Conservation (phyloP, 305 asterid genomes). For the Solanum hybrid region DNA sequence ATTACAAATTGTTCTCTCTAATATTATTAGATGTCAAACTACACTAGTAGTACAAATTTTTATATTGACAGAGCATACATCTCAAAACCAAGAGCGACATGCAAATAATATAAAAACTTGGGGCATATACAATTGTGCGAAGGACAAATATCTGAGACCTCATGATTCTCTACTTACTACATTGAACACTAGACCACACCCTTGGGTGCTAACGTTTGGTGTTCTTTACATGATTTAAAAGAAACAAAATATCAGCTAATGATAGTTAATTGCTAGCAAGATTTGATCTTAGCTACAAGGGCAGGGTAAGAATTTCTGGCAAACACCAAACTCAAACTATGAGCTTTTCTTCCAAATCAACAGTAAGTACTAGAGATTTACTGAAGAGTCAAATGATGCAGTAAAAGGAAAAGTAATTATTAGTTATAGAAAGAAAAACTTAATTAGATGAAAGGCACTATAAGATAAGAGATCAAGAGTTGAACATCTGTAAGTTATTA, state of each 20-base stretch:
- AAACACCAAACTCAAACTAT: not conserved
- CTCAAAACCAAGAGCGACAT: not conserved
- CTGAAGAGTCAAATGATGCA: not conserved
- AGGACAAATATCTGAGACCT: not conserved
- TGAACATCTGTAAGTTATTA: not conserved
- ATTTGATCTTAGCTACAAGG: not conserved
- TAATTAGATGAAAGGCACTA: not conserved
- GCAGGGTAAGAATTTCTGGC: not conserved
- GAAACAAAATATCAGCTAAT: not conserved
- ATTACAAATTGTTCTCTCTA: not conserved
- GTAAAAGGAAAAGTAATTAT: not conserved
- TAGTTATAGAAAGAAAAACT: not conserved
- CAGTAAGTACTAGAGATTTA: not conserved
- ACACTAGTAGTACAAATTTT: not conserved
- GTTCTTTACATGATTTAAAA: not conserved
- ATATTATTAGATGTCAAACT: not conserved
- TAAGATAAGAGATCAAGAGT: not conserved
- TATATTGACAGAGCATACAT: not conserved
- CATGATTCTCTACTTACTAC: no score
- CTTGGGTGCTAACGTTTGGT: no score
- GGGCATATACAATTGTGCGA: not conserved
- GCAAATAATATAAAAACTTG: not conserved
- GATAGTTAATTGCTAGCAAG: not conserved
- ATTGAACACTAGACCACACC: no score
- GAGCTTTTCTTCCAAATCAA: not conserved